Evolutionary conservation across 495 filamentous ascomycete genomes (phyloP), one percentile per base, ranked within the genome.

Genomic region (Umbilicaria muhlenbergii): DNA sequence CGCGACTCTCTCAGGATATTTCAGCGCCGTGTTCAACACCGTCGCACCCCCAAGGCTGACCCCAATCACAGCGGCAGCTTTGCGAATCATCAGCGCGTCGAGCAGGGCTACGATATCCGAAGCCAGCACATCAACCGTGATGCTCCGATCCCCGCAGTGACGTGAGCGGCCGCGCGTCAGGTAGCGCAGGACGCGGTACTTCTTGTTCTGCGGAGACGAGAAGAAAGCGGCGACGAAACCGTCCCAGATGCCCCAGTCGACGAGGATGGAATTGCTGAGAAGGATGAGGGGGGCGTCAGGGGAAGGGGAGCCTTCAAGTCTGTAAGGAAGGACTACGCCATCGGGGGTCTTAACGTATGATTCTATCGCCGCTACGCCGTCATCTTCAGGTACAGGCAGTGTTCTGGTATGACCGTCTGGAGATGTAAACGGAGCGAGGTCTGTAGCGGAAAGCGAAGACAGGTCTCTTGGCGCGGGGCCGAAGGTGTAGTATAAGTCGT

Each of bases 11-110:
- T 60, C 47, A 0, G 81, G 81, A 51, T 84, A 71, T 18, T 69
- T 71, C 17, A 87, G 68, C 1, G 80, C 75, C 40, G 77, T 74
- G 49, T 80, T 78, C 36, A 91, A 67, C 0, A 75, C 67, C 3
- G 83, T 87, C 11, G 78, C 78, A 36, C 83, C 84, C 48, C 84
- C 84, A 58, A 87, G 77, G 31, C 71, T 77, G 15, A 91, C 83
- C 32, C 84, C 84, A 41, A 87, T 67, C 5, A 86, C 46, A 0
- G 69, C 64, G 39, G 74, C 68, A 5, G 77, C 73, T 48, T 70
- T 67, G 14, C 67, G 63, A 33, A 83, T 75, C 19, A 77, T 69
- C 38, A 84, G 62, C 4, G 71, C 73, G 28, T 70, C 58, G 1
- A 82, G 67, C 0, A 84, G 54, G 6, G 57, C 57, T 40, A 68